Evolutionary conservation across 768 basidiomycete species (phyloP).

Genomic region (Mycena vulgaris): DNA sequence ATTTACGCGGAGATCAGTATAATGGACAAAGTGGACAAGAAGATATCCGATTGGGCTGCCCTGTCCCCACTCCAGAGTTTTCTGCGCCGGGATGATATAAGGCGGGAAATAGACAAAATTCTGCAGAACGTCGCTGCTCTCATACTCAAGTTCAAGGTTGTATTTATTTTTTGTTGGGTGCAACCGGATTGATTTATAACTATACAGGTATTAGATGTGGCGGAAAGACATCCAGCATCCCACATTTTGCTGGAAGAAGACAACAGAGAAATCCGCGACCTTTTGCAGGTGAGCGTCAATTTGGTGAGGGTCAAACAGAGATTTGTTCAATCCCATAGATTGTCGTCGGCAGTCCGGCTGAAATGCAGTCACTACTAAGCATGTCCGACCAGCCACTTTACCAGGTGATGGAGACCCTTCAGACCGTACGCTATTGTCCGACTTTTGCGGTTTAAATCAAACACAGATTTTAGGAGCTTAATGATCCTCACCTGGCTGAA

Average conservation of each 20-base stretch:
- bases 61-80: conserved; percentile 55
- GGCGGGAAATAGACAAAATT: too few species aligned
- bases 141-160: conserved; percentile 55
- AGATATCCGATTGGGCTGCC: conserved; percentile 54
- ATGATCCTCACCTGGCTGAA: conserved; percentile 48
- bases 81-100: conserved; percentile 56
- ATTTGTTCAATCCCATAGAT: conserved; percentile 45
- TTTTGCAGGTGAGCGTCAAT: conserved; percentile 40
- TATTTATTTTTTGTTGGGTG: not conserved
- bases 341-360: conserved; percentile 50
- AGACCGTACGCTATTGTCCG: conserved; percentile 49
- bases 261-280: conserved; percentile 1
- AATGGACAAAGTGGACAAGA: conserved; percentile 48
- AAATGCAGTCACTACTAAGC: conserved; percentile 52
- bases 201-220: not conserved
- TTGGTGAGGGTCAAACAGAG: conserved; percentile 49
- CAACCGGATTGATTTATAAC: not conserved
- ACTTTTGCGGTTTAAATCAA: not conserved
- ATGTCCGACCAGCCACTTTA: conserved; percentile 52
- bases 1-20: conserved; percentile 40
- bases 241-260: conserved; percentile 8
- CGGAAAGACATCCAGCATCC: not conserved
- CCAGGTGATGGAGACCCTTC: conserved; percentile 59
- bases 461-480: conserved; percentile 49
- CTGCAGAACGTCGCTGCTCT: conserved; percentile 57